Conservation (phyloP, 495 filamentous ascomycete species). For the Neurospora tetrasperma region DNA sequence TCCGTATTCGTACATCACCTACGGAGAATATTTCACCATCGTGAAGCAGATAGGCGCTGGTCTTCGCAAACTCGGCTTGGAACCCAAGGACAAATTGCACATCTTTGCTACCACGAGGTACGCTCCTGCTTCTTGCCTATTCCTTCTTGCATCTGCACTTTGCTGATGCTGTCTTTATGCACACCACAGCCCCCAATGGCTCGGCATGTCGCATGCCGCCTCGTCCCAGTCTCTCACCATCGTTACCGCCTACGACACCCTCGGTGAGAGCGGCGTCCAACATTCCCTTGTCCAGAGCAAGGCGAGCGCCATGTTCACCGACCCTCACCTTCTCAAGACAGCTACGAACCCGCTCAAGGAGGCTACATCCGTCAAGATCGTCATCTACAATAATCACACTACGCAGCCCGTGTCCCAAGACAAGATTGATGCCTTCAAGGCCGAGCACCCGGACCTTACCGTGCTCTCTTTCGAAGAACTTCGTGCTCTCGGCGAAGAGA, state of each 20-base stretch:
- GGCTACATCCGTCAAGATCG: constrained; percentile 29
- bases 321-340: constrained; percentile 48
- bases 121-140: background rate
- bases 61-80: constrained; percentile 47
- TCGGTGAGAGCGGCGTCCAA: constrained; percentile 49
- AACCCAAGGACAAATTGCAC: constrained; percentile 40
- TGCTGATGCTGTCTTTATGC: constrained; percentile 4
- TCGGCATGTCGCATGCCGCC: constrained; percentile 50
- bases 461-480: constrained; percentile 36
- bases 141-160: background rate
- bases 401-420: constrained; percentile 29
- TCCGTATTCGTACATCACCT: constrained; percentile 49
- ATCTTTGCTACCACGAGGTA: constrained; percentile 52
- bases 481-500: constrained; percentile 48
- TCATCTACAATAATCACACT: constrained; percentile 36
- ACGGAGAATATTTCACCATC: constrained; percentile 48
- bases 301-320: constrained; percentile 50
- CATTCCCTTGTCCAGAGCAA: constrained; percentile 51
- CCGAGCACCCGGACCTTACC: constrained; percentile 28
- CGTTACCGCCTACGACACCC: constrained; percentile 83
- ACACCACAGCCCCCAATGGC: constrained; percentile 34
- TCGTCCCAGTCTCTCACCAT: constrained; percentile 90
- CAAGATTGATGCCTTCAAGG: constrained; percentile 34
- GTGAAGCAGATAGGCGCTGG: constrained; percentile 45
- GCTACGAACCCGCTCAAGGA: constrained; percentile 31